A percentile compares a stretch with the other conserved stretches of the same genome.
These are phyloP conservation scores for Sicyos baderoa DNA, from an alignment of 306 rosid species.

Conservation along the genomic window DNA sequence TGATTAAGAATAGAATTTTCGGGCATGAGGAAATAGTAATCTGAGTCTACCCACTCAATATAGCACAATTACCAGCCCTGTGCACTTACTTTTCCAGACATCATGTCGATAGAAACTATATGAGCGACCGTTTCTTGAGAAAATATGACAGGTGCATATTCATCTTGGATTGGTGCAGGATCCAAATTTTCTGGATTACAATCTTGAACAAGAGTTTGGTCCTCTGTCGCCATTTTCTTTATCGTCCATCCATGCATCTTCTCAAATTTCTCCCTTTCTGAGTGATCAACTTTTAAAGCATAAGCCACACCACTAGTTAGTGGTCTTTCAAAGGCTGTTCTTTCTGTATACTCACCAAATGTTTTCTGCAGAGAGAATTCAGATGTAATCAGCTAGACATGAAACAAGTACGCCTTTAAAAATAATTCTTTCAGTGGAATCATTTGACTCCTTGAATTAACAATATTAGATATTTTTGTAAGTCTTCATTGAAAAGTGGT, in stretches of 20 bases:
- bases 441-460: not conserved
- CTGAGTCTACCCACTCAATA: not conserved
- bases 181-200: slow-evolving; percentile 83
- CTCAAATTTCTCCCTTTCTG: slow-evolving; percentile 69
- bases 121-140: slow-evolving; percentile 98
- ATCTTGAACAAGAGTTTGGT: slow-evolving; percentile 84
- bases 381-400: not conserved
- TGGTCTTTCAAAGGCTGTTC: slow-evolving; percentile 22
- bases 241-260: slow-evolving; percentile 77
- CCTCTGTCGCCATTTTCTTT: slow-evolving; percentile 83
- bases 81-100: slow-evolving; percentile 96
- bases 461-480: not conserved
- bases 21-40: not conserved
- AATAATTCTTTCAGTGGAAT: not conserved
- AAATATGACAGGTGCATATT: slow-evolving; percentile 96
- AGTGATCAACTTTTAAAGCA: slow-evolving; percentile 21
- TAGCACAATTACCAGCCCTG: no score
- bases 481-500: not conserved
- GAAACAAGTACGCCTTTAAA: not conserved
- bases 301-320: slow-evolving; percentile 22
- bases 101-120: slow-evolving; percentile 97
- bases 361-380: slow-evolving; percentile 50
- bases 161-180: slow-evolving; percentile 86
- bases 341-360: slow-evolving; percentile 22
- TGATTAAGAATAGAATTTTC: not conserved